Percentiles rank a stretch among this genome's conserved stretches.
Evolutionary conservation across 305 asterid species (phyloP).

Genomic region (Plantago coronopus): DNA sequence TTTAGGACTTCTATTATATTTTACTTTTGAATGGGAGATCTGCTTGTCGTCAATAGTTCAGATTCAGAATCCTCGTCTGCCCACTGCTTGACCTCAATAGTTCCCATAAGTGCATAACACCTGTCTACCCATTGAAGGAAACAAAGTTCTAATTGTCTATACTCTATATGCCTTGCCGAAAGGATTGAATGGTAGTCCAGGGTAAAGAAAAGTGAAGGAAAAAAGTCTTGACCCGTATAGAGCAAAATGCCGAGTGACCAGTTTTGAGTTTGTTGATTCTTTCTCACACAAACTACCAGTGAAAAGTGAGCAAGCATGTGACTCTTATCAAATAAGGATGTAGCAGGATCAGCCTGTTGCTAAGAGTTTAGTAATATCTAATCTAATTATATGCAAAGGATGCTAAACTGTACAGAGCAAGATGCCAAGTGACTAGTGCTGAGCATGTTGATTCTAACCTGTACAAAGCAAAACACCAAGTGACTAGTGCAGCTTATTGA

Average conservation of each 20-base stretch:
- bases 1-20: neutral
- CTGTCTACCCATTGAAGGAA: neutral
- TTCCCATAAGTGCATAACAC: neutral
- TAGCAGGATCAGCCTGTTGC: too few species aligned
- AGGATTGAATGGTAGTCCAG: constrained; percentile 2
- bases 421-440: neutral
- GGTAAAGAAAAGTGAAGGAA: neutral
- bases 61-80: too few species aligned
- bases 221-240: too few species aligned
- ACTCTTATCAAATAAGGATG: too few species aligned
- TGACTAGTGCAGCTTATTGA: neutral
- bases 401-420: neutral
- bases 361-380: neutral
- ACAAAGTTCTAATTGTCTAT: neutral
- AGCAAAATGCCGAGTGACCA: too few species aligned
- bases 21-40: neutral
- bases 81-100: neutral
- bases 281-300: too few species aligned
- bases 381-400: constrained; percentile 8
- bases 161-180: constrained; percentile 1
- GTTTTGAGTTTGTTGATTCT: too few species aligned
- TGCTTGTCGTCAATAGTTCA: neutral
- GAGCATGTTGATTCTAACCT: neutral
- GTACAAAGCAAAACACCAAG: neutral
- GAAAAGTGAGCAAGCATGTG: too few species aligned